Base-by-base conservation (phyloP, 495 filamentous ascomycete genomes). In the Opeltia flavorubescens region DNA sequence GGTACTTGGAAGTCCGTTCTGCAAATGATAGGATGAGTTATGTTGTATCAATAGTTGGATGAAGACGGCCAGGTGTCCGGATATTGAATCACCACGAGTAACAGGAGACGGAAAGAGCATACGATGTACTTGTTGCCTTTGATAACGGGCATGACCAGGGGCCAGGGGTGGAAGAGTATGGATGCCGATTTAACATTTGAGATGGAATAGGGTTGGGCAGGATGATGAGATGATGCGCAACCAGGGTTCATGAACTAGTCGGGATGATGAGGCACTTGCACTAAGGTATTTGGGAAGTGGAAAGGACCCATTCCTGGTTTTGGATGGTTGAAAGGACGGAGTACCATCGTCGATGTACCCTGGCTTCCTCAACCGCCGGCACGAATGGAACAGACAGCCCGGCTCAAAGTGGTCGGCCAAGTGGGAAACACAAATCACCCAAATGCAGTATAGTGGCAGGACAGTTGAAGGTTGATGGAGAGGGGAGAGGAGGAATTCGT, bases 191-290 rank as follows among this genome's bases (percentile, higher is more conserved):
- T 15, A 38, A 9, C 34, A 7, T 38, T 41, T 25, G 21, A 41
- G 18, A 25, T 21, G 20, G 18, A 41, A 23, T 23, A 41, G 38
- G 38, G 38, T 21, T 41, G 36, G 7, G 17, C 13, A 20, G 20
- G 36, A 40, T 40, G 36, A 41, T 41, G 38, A 41, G 38, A 41
- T 41, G 38, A 41, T 41, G 38, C 38, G 38, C 38, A 41, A 41
- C 38, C 17, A 41, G 38, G 38, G 38, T 41, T 21, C 6, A 41
- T 9, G 38, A 21, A 41, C 38, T 41, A 41, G 38, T 41, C 25
- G 17, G 38, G 38, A 25, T 41, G 38, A 25, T 25, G 18, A 41
- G 36, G 34, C 21, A 41, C 38, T 41, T 12, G 38, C 38, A 41
- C 38, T 41, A 41, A 21, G 25, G 25, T 21, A 31, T 6, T 31